Conservation (phyloP, 352 stramenopile species). For the Blastocystis sp. region DNA sequence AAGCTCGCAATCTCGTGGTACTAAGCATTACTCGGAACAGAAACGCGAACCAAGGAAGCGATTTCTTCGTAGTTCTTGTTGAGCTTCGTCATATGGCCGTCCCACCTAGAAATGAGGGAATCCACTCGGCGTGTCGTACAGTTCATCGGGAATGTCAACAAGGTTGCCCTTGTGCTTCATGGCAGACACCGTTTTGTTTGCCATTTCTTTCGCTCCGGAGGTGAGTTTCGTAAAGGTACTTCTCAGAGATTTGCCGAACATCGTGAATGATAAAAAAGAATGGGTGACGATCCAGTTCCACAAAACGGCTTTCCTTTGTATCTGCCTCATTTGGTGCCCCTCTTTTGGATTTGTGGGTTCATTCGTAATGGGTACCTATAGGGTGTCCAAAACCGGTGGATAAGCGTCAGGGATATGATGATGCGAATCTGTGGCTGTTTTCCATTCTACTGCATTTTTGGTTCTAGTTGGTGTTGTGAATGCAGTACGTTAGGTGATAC, state of each 20-base stretch:
- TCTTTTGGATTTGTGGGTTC: too few relatives aligned
- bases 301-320: too few relatives aligned
- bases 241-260: slow-evolving; percentile 53
- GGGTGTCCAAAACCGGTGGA: too few relatives aligned
- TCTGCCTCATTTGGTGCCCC: too few relatives aligned
- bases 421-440: too few relatives aligned
- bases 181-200: slow-evolving; percentile 37
- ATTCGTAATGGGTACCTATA: too few relatives aligned
- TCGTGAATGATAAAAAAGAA: slow-evolving; percentile 25
- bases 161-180: slow-evolving; percentile 61
- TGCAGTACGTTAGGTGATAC: too few relatives aligned
- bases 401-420: too few relatives aligned
- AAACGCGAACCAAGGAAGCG: not conserved
- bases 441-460: too few relatives aligned
- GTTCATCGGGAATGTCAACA: slow-evolving; percentile 61
- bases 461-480: too few relatives aligned
- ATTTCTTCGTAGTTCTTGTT: slow-evolving; percentile 37
- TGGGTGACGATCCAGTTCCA: not conserved
- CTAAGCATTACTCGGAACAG: not conserved
- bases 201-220: slow-evolving; percentile 39
- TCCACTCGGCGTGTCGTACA: not conserved
- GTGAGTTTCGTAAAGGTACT: slow-evolving; percentile 62
- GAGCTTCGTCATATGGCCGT: slow-evolving; percentile 31
- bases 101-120: slow-evolving; percentile 24
- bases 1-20: not conserved